Conservation (phyloP, 768 basidiomycete genomes). For the Boletus reticulatus region DNA sequence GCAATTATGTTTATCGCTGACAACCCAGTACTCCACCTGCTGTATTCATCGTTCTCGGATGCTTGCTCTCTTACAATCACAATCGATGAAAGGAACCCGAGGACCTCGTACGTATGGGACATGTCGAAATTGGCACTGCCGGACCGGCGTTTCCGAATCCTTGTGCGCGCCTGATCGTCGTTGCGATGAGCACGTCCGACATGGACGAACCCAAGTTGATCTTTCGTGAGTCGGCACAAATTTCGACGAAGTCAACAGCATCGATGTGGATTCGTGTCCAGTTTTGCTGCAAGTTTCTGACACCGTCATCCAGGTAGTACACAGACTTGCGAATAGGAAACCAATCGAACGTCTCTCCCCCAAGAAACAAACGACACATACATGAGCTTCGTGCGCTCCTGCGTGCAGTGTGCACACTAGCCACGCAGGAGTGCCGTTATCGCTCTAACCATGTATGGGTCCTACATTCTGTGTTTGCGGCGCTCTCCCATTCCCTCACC, state of each 20-base stretch:
- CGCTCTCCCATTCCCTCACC: conserved; percentile 2
- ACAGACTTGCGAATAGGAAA: conserved; percentile 33
- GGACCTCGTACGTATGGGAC: conserved; percentile 11
- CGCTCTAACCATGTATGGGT: conserved; percentile 42
- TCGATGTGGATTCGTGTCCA: conserved; percentile 32
- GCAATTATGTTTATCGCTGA: background rate
- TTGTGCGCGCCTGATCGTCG: background rate
- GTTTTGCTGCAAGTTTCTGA: conserved; percentile 30
- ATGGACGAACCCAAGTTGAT: background rate
- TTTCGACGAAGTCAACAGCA: conserved; percentile 20
- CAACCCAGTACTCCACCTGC: background rate
- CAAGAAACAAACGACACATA: conserved; percentile 25
- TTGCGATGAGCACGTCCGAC: background rate
- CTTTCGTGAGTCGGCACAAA: conserved; percentile 4
- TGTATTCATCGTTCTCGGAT: background rate
- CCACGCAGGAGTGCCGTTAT: conserved; percentile 33
- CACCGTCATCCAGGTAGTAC: conserved; percentile 33
- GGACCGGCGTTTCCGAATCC: background rate
- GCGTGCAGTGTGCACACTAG: too few relatives aligned
- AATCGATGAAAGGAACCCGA: background rate
- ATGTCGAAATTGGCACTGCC: background rate
- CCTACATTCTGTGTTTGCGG: conserved; percentile 50
- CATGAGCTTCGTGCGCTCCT: conserved; percentile 20
- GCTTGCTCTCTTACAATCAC: background rate
- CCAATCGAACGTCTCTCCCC: conserved; percentile 14